Evolutionary conservation across 768 basidiomycete species (phyloP), one percentile per base, ranked within the genome.

Genomic region (Asterophora lycoperdoides): DNA sequence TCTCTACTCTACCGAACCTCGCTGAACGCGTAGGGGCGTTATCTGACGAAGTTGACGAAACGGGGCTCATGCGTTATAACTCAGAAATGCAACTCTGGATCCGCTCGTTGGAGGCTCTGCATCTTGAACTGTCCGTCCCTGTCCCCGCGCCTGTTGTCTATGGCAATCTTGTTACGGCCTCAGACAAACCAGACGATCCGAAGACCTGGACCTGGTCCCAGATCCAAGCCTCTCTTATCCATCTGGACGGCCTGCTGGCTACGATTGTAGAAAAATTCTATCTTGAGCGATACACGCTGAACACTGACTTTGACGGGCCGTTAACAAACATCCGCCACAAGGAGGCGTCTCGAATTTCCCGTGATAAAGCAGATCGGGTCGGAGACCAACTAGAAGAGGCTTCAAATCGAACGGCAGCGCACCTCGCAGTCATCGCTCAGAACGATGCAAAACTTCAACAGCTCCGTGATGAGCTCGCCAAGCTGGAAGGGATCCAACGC

Each of bases 191-290:
- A 18, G 44, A 51, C 20, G 48, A 42, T 33, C 46, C 43, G 15
- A 28, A 20, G 1, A 36, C 28, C 23, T 51, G 49, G 54, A 51
- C 46, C 4, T 51, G 50, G 54, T 23, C 23, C 10, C 46, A 55
- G 33, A 35, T 55, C 17, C 17, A 48, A 30, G 35, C 28, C 1
- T 48, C 49, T 2, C 28, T 48, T n/a, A n/a, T 20, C n/a, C 30
- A 20, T 8, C 13, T 55, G 1, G 40, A 45, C 6, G 41, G 44
- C 8, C 33, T 51, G 5, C 32, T 38, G 13, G 42, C 30, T 15
- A 41, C 35, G 11, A 13, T 48, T 9, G 19, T 40, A 8, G 46
- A 48, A 23, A n/a, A 41, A 5, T 23, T 43, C 3, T 42, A 48
- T 9, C 30, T 34, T 23, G 10, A 44, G 6, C 30, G 29, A 13